Evolutionary conservation across 768 basidiomycete species (phyloP), one percentile per base, ranked within the genome.

Genomic region (Mycena sanguinolenta): DNA sequence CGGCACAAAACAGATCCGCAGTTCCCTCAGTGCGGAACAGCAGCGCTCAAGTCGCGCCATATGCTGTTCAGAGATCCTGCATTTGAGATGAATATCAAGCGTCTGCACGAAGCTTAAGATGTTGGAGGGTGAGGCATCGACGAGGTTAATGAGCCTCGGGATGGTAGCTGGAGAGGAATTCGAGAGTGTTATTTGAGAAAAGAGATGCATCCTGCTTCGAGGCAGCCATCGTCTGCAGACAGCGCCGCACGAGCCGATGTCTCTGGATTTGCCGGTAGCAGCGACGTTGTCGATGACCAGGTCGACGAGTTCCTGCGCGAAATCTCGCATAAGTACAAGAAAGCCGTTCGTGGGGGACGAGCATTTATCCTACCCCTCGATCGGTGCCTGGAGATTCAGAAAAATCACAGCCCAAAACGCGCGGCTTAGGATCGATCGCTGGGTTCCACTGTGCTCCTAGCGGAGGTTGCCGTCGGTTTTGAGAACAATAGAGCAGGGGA

Each of bases 191-290:
- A 55, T 42, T 16, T n/a, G 36, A 28, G 54, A 65, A 39, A 44
- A 57, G 10, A 64, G 54, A 57, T 64, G 54, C n/a, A 39, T 46
- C 16, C 63, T 30, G 27, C 42, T 44, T 12, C 63, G 39, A 2
- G 54, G 63, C 21, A 58, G 27, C 54, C 63, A 65, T 57, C 25
- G 63, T 27, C 63, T 65, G 63, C 63, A 65, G 30, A 65, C 38
- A 44, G 17, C 14, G n/a, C 63, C 63, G 30, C 54, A 65, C 0
- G 52, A 12, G 21, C 55, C 32, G 28, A 57, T 30, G 49, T 65
- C 63, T 21, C 6, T 46, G 44, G 14, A 32, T 28, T 36, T 30
- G 13, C 32, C 6, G 36, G 52, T 16, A 28, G 12, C 25, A 16
- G 52, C 63, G 25, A 65, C 54, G n/a, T 39, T 36, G 52, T 63